These are phyloP conservation scores for Balakata baccata DNA, from an alignment of 345 rosid species.

Conservation along the genomic window DNA sequence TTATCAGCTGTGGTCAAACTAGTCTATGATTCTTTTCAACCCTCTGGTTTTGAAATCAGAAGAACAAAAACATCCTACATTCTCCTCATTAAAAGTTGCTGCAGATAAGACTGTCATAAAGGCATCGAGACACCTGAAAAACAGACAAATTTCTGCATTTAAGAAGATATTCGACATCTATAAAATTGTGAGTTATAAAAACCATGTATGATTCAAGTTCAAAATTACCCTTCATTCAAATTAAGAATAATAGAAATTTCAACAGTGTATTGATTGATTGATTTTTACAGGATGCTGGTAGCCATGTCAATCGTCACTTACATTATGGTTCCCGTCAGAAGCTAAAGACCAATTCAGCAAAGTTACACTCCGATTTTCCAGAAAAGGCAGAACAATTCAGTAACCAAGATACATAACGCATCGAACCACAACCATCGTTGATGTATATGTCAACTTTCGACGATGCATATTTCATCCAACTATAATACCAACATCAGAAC, in stretches of 20 bases:
- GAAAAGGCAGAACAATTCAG: too few relatives aligned
- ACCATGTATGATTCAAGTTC: background rate
- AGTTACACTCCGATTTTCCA: too few relatives aligned
- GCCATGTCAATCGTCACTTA: background rate
- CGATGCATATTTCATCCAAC: background rate
- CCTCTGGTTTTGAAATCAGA: background rate
- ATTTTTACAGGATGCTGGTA: background rate
- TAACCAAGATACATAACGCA: too few relatives aligned
- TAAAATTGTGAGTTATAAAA: background rate
- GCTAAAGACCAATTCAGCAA: background rate
- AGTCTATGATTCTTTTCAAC: constrained; percentile 1
- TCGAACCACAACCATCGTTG: background rate
- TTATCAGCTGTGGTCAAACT: background rate
- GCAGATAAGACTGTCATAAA: constrained; percentile 29
- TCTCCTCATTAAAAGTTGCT: constrained; percentile 9
- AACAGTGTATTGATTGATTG: background rate
- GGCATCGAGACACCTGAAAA: constrained; percentile 51
- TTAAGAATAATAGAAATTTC: background rate
- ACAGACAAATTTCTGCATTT: background rate
- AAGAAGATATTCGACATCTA: background rate
- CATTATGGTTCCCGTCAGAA: background rate
- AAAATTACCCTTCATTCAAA: background rate
- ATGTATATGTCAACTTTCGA: background rate
- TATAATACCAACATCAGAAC: background rate
- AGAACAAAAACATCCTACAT: background rate